Percentiles rank a stretch among this genome's conserved stretches.
Conservation (phyloP, 495 filamentous ascomycete genomes). For the Penicillium pancosmium region DNA sequence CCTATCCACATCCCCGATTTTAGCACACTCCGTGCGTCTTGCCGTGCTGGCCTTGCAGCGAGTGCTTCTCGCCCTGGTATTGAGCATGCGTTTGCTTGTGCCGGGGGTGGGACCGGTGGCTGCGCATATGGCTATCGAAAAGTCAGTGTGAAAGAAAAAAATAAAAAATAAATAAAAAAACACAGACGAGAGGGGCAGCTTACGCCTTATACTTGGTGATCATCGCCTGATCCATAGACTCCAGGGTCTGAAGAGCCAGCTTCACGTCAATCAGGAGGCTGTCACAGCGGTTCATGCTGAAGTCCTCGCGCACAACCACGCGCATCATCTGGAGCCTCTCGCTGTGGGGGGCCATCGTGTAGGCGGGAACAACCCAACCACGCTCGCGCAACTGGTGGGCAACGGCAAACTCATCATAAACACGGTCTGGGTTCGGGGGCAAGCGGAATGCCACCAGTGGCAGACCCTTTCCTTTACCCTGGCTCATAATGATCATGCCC, state of each 20-base stretch:
- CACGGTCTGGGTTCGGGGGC: constrained; percentile 54
- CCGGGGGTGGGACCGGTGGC: constrained; percentile 55
- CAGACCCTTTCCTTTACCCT: constrained; percentile 71
- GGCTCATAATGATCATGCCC: constrained; percentile 84
- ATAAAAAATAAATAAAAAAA: no score
- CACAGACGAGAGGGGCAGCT: constrained; percentile 17
- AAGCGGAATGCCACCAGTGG: constrained; percentile 87
- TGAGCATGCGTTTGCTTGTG: constrained; percentile 64
- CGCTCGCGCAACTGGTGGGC: constrained; percentile 81
- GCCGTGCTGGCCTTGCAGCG: constrained; percentile 81
- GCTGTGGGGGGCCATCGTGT: constrained; percentile 90
- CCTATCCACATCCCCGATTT: not conserved
- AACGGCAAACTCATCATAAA: constrained; percentile 81
- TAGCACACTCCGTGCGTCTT: constrained; percentile 89
- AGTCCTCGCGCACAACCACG: constrained; percentile 88
- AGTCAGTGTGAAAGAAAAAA: no score
- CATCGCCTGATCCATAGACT: constrained; percentile 70
- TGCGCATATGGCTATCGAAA: constrained; percentile 51
- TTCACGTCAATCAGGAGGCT: constrained; percentile 72
- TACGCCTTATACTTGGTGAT: constrained; percentile 67
- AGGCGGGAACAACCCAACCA: constrained; percentile 90
- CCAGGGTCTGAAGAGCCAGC: constrained; percentile 65
- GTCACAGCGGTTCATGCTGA: constrained; percentile 75
- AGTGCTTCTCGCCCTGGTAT: constrained; percentile 78
- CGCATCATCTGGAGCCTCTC: constrained; percentile 81